Percentiles rank a stretch among this genome's conserved stretches.
phyloP scores from a whole-genome alignment of 2,329 filamentous ascomycete genomes.

The Laburnicola sp. region DNA sequence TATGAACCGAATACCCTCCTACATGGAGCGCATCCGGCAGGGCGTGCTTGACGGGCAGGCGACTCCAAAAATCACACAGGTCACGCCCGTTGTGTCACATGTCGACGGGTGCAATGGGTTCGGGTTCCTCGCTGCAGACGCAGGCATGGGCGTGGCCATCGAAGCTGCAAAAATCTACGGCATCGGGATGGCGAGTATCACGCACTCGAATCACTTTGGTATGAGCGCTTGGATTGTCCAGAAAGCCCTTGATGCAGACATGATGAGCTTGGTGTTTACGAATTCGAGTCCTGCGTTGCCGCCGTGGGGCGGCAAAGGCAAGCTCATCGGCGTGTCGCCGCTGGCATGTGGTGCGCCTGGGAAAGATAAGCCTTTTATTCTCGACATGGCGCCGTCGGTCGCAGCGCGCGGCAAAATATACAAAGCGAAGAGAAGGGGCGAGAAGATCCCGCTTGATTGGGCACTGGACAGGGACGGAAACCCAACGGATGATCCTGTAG shows the following conservation, averaged over 20 bases:
- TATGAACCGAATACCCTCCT: slow-evolving; percentile 76
- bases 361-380: slow-evolving; percentile 63
- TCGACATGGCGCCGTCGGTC: slow-evolving; percentile 74
- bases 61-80: slow-evolving; percentile 59
- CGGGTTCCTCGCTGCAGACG: slow-evolving; percentile 70
- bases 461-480: slow-evolving; percentile 71
- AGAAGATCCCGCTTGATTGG: slow-evolving; percentile 74
- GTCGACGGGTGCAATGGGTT: slow-evolving; percentile 72
- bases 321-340: slow-evolving; percentile 73
- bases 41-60: slow-evolving; percentile 67
- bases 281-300: slow-evolving; percentile 71
- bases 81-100: slow-evolving; percentile 72
- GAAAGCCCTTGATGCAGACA: slow-evolving; percentile 70
- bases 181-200: slow-evolving; percentile 75
- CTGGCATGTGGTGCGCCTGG: slow-evolving; percentile 76
- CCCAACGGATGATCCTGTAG: slow-evolving; percentile 70
- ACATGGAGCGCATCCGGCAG: slow-evolving; percentile 72
- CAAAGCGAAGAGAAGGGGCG: slow-evolving; percentile 67
- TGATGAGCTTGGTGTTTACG: slow-evolving; percentile 65
- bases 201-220: slow-evolving; percentile 79
- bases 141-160: slow-evolving; percentile 69
- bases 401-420: slow-evolving; percentile 74
- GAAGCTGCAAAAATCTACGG: slow-evolving; percentile 66
- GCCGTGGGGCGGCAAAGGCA: slow-evolving; percentile 68
- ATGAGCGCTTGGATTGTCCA: slow-evolving; percentile 83